Evolutionary conservation across 2,329 filamentous ascomycete genomes (phyloP).

Genomic region (Fusarium sp.): DNA sequence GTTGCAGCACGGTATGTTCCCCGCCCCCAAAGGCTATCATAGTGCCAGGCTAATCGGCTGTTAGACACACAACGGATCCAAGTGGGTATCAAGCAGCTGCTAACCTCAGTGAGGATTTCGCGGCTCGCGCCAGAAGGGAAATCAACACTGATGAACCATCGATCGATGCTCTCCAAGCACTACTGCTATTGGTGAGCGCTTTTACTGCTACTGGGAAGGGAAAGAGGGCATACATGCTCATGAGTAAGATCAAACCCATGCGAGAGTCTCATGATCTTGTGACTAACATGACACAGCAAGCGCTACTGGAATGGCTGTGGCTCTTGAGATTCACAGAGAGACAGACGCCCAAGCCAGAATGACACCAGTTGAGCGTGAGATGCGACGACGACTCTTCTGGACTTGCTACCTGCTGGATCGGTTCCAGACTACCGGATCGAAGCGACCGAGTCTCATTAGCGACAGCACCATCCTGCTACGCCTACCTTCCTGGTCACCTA

Average conservation of each 20-base stretch:
- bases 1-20: conserved; percentile 65
- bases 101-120: conserved; percentile 74
- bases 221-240: conserved; percentile 85
- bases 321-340: conserved; percentile 81
- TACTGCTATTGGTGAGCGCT: conserved; percentile 76
- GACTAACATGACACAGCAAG: conserved; percentile 64
- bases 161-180: conserved; percentile 76
- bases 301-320: conserved; percentile 82
- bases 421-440: conserved; percentile 83
- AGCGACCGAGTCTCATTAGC: conserved; percentile 78
- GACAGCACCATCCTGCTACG: conserved; percentile 79
- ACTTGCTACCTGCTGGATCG: conserved; percentile 85
- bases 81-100: conserved; percentile 72
- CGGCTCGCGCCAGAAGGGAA: conserved; percentile 70
- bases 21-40: not conserved
- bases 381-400: conserved; percentile 84
- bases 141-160: conserved; percentile 83
- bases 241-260: conserved; percentile 61
- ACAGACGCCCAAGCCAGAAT: conserved; percentile 68
- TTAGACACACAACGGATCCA: conserved; percentile 71
- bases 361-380: conserved; percentile 74
- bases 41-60: not conserved
- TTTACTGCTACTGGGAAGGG: conserved; percentile 80
- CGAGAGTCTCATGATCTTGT: too few relatives aligned
- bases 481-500: conserved; percentile 76